Evolutionary conservation across 352 stramenopile species (phyloP).

Genomic region (Phytophthora sp.): DNA sequence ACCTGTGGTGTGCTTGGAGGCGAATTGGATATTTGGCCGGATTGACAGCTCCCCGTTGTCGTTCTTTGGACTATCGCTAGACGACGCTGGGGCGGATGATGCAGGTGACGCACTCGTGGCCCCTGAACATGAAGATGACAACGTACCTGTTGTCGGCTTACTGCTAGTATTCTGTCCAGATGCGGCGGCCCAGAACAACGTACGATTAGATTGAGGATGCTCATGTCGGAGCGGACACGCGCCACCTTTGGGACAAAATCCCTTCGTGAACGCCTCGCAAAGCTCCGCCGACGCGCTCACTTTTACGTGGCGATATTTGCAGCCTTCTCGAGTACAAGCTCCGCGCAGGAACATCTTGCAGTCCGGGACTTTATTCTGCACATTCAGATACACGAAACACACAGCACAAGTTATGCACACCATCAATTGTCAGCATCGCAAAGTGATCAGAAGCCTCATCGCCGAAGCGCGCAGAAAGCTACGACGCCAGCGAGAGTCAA

Average conservation of each 20-base stretch:
- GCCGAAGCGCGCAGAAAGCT: not conserved
- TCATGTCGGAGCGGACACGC: slow-evolving; percentile 72
- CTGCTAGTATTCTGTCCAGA: slow-evolving; percentile 9
- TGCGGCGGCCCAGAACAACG: not conserved
- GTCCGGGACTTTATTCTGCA: slow-evolving; percentile 84
- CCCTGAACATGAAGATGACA: slow-evolving; percentile 22
- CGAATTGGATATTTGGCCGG: slow-evolving; percentile 75
- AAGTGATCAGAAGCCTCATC: slow-evolving; percentile 21
- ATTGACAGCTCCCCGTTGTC: slow-evolving; percentile 48
- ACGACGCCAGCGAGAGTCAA: slow-evolving; percentile 22
- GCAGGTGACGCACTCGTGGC: slow-evolving; percentile 8
- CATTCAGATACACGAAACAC: slow-evolving; percentile 12
- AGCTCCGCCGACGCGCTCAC: slow-evolving; percentile 67
- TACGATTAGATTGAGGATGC: slow-evolving; percentile 39
- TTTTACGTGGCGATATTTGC: slow-evolving; percentile 85
- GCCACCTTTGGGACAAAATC: slow-evolving; percentile 65
- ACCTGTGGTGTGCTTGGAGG: slow-evolving; percentile 49
- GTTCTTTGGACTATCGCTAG: slow-evolving; percentile 18
- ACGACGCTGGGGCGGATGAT: slow-evolving; percentile 13
- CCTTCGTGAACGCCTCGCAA: slow-evolving; percentile 70
- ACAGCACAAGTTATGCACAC: slow-evolving; percentile 35
- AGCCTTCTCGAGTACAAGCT: slow-evolving; percentile 72
- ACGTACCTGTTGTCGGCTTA: slow-evolving; percentile 46
- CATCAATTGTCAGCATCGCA: slow-evolving; percentile 22
- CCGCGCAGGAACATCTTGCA: slow-evolving; percentile 83